A percentile compares a stretch with the other conserved stretches of the same genome.
phyloP scores from a whole-genome alignment of 225 moss, liverwort and hornwort genomes.

The Lunularia cruciata region DNA sequence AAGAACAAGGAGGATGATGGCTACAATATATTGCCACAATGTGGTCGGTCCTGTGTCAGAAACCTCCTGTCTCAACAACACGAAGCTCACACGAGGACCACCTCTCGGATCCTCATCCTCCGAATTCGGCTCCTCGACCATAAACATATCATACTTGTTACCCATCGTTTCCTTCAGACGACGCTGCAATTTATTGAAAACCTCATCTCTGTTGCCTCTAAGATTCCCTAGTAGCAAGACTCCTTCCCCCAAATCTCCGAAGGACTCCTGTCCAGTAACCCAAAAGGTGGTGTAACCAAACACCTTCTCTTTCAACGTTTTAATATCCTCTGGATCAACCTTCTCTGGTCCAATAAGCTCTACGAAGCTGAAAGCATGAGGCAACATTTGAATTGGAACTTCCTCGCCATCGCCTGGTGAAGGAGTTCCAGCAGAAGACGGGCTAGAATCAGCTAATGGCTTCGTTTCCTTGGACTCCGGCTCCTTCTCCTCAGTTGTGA shows the following conservation, averaged over 20 bases:
- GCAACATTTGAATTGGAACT: conserved; percentile 27
- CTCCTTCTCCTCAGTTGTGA: conserved; percentile 48
- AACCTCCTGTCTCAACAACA: conserved; percentile 83
- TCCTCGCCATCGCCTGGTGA: conserved; percentile 31
- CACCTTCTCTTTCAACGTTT: conserved; percentile 73
- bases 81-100: conserved; percentile 91
- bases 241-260: conserved; percentile 81
- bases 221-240: conserved; percentile 82
- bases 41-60: conserved; percentile 85
- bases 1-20: conserved; percentile 64
- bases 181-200: conserved; percentile 67
- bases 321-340: conserved; percentile 87
- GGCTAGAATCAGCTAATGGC: not conserved
- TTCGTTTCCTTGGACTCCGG: conserved; percentile 27
- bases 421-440: conserved; percentile 3
- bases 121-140: conserved; percentile 95
- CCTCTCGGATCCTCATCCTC: conserved; percentile 92
- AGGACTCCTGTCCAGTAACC: conserved; percentile 92
- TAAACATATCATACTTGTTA: conserved; percentile 82
- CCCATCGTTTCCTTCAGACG: conserved; percentile 69
- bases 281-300: conserved; percentile 91
- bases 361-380: conserved; percentile 77
- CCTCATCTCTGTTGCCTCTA: conserved; percentile 83
- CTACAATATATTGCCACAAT: conserved; percentile 90
- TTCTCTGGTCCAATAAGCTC: conserved; percentile 94